A percentile compares a stretch with the other conserved stretches of the same genome.
These are phyloP conservation scores for Butyriboletus loyo DNA, from an alignment of 768 basidiomycete genomes.

Conservation along the genomic window DNA sequence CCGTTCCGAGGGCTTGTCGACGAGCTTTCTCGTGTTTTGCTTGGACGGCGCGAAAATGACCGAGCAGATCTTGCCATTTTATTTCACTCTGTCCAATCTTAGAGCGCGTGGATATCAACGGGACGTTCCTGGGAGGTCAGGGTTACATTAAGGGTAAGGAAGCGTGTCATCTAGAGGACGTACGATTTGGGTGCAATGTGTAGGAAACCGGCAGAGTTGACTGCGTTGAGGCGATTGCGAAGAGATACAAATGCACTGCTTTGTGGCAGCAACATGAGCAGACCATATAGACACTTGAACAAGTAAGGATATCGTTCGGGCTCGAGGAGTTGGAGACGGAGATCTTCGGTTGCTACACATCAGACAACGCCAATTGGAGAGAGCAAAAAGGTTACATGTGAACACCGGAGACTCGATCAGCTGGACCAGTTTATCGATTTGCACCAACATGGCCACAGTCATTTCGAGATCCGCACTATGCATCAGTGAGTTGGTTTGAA, in stretches of 20 bases:
- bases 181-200: conserved; percentile 88
- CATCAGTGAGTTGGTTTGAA: background rate
- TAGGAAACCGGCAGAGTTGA: conserved; percentile 91
- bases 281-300: conserved; percentile 96
- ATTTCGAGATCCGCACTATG: conserved; percentile 92
- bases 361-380: background rate
- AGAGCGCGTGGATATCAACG: conserved; percentile 55
- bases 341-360: conserved; percentile 42
- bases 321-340: conserved; percentile 91
- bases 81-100: conserved; percentile 86
- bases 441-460: conserved; percentile 90
- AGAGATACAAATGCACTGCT: conserved; percentile 95
- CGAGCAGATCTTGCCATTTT: conserved; percentile 93
- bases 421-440: conserved; percentile 97
- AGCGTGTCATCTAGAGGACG: conserved; percentile 24
- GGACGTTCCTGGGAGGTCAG: conserved; percentile 29
- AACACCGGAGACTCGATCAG: conserved; percentile 98
- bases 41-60: conserved; percentile 90
- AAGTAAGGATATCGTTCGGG: conserved; percentile 95
- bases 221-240: conserved; percentile 89
- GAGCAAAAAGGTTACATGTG: conserved; percentile 65
- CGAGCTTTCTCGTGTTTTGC: conserved; percentile 89
- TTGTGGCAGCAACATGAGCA: conserved; percentile 96
- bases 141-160: conserved; percentile 7
- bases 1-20: conserved; percentile 68